Evolutionary conservation across 2,329 filamentous ascomycete species (phyloP).

Genomic region (Grosmannia huntii): DNA sequence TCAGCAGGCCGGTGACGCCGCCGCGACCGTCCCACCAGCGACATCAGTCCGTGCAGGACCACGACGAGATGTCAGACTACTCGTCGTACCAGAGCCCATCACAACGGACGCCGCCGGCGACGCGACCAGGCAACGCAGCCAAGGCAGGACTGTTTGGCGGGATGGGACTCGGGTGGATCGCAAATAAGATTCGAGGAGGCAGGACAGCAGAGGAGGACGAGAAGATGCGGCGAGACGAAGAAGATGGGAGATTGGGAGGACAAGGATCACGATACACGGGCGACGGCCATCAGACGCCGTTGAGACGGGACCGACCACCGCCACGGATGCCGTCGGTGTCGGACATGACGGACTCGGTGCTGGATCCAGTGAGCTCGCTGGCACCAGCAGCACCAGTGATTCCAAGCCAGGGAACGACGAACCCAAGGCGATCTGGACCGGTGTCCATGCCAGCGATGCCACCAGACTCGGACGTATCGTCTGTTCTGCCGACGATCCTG

Average conservation of each 20-base stretch:
- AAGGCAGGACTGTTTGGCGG: conserved; percentile 47
- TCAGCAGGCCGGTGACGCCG: conserved; percentile 31
- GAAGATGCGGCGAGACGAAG: conserved; percentile 31
- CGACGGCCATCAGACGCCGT: conserved; percentile 46
- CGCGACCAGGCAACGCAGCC: conserved; percentile 22
- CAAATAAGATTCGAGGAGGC: conserved; percentile 50
- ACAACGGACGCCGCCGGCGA: conserved; percentile 33
- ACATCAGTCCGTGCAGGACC: conserved; percentile 24
- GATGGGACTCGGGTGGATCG: conserved; percentile 56
- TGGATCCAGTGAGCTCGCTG: conserved; percentile 22
- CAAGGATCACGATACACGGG: conserved; percentile 54
- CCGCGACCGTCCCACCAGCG: conserved; percentile 35
- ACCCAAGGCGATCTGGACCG: conserved; percentile 7
- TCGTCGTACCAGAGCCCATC: conserved; percentile 51
- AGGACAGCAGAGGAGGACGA: conserved; percentile 28
- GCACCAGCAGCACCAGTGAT: conserved; percentile 4
- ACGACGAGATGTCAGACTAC: conserved; percentile 41
- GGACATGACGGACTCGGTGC: conserved; percentile 21
- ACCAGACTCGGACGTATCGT: conserved; percentile 32
- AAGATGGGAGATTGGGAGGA: conserved; percentile 44
- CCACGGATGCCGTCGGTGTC: conserved; percentile 13
- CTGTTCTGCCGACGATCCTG: conserved; percentile 27
- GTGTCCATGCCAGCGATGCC: conserved; percentile 43
- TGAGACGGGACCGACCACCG: conserved; percentile 21
- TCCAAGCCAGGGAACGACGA: background rate